Conservation (phyloP, 2,329 filamentous ascomycete genomes). For the Exophiala calicioides region DNA sequence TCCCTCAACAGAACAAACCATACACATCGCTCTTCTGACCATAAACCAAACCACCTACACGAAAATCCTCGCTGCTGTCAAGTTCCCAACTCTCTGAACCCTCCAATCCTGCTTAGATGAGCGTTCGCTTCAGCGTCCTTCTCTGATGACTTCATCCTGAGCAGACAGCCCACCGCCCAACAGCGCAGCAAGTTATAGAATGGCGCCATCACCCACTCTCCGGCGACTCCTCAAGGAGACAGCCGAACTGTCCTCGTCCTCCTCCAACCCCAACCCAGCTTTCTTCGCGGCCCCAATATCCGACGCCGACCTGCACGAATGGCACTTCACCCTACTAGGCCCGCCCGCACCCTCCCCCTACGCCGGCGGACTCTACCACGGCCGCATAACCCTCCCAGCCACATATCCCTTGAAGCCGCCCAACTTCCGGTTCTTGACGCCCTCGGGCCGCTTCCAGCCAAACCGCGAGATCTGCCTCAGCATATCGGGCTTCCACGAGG, state of each 20-base stretch:
- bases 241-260: conserved; percentile 73
- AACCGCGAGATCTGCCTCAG: conserved; percentile 96
- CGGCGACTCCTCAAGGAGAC: conserved; percentile 72
- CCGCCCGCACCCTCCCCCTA: conserved; percentile 78
- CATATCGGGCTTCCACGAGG: conserved; percentile 93
- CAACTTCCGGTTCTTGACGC: conserved; percentile 92
- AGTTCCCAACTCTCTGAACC: too few species aligned
- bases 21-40: too few species aligned
- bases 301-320: conserved; percentile 91
- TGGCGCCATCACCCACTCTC: conserved; percentile 38
- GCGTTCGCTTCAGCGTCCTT: not conserved
- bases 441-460: conserved; percentile 88
- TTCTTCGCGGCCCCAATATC: conserved; percentile 77
- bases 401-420: conserved; percentile 90
- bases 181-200: conserved; percentile 4
- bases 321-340: conserved; percentile 96
- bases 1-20: too few species aligned
- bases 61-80: too few species aligned
- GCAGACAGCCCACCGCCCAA: not conserved
- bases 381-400: conserved; percentile 85
- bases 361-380: conserved; percentile 84
- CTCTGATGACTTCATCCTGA: conserved; percentile 13
- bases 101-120: too few species aligned
- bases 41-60: too few species aligned
- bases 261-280: conserved; percentile 75